phyloP scores from a whole-genome alignment of 805 yeast genomes.

The Yueomyces sp. region DNA sequence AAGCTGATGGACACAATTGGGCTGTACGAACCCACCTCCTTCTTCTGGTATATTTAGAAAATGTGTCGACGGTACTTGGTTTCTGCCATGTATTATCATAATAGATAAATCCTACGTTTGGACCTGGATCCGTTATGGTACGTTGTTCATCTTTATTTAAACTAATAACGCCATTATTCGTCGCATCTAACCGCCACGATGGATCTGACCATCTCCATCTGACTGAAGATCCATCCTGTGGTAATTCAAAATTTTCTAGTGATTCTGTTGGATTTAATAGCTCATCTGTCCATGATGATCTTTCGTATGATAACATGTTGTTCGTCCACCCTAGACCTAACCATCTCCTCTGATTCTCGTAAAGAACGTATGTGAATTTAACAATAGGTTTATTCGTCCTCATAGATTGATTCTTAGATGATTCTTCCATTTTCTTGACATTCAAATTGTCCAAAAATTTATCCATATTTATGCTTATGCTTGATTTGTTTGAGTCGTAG shows the following conservation, averaged over 20 bases:
- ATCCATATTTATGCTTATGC: too few species aligned
- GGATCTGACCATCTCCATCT: slow-evolving; percentile 92
- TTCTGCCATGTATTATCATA: slow-evolving; percentile 90
- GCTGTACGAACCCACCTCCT: slow-evolving; percentile 96
- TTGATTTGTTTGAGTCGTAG: too few species aligned
- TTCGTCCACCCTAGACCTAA: slow-evolving; percentile 96
- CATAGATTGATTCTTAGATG: too few species aligned
- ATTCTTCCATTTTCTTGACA: too few species aligned
- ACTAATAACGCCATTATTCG: slow-evolving; percentile 77
- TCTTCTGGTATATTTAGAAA: slow-evolving; percentile 82
- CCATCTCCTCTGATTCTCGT: slow-evolving; percentile 95
- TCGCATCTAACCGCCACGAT: slow-evolving; percentile 80
- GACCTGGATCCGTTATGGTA: slow-evolving; percentile 50
- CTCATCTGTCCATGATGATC: slow-evolving; percentile 96
- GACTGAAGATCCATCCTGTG: slow-evolving; percentile 40
- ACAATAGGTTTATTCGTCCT: background rate
- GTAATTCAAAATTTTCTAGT: slow-evolving; percentile 71
- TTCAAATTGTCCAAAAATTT: too few species aligned
- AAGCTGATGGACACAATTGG: slow-evolving; percentile 31
- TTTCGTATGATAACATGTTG: slow-evolving; percentile 80
- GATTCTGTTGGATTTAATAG: slow-evolving; percentile 75
- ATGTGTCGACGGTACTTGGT: slow-evolving; percentile 78
- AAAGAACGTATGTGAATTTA: slow-evolving; percentile 79
- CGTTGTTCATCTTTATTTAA: slow-evolving; percentile 45
- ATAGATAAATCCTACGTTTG: slow-evolving; percentile 79